Percentiles rank a stretch among this genome's conserved stretches.
These are phyloP conservation scores for Jackrogersella multiformis DNA, from an alignment of 495 filamentous ascomycete genomes.

Conservation along the genomic window DNA sequence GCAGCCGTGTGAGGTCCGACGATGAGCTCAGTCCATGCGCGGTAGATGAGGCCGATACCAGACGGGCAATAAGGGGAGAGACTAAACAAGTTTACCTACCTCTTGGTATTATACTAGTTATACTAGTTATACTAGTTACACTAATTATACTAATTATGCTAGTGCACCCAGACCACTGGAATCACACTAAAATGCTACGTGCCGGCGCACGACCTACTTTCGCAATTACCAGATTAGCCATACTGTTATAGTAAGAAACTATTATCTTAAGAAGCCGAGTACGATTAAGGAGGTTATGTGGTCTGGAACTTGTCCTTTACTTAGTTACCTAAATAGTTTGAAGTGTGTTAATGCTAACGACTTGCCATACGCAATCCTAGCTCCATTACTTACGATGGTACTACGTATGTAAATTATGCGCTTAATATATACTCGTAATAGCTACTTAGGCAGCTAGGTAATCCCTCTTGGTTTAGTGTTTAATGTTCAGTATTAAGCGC, in stretches of 20 bases:
- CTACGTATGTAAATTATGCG: constrained; percentile 8
- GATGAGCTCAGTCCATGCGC: constrained; percentile 25
- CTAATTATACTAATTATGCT: too few species aligned
- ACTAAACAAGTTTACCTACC: constrained; percentile 14
- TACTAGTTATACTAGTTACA: too few species aligned
- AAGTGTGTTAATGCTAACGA: constrained; percentile 15
- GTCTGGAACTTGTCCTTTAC: constrained; percentile 33
- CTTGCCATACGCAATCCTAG: constrained; percentile 38
- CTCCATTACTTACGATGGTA: not conserved
- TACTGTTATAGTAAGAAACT: constrained; percentile 19
- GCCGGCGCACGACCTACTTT: constrained; percentile 36
- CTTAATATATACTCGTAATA: not conserved
- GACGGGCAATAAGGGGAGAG: constrained; percentile 13
- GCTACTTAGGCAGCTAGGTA: too few species aligned
- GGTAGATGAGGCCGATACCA: constrained; percentile 36
- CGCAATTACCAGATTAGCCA: constrained; percentile 39
- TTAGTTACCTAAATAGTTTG: too few species aligned
- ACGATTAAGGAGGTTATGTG: constrained; percentile 30
- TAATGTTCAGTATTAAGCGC: not conserved
- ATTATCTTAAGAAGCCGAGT: constrained; percentile 31
- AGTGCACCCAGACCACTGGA: constrained; percentile 41
- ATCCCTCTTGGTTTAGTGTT: constrained; percentile 6
- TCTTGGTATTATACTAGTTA: constrained; percentile 5
- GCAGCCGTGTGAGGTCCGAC: constrained; percentile 25
- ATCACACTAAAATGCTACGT: constrained; percentile 38